Conservation (phyloP, 2,329 filamentous ascomycete species). For the Neospermospora avenae region DNA sequence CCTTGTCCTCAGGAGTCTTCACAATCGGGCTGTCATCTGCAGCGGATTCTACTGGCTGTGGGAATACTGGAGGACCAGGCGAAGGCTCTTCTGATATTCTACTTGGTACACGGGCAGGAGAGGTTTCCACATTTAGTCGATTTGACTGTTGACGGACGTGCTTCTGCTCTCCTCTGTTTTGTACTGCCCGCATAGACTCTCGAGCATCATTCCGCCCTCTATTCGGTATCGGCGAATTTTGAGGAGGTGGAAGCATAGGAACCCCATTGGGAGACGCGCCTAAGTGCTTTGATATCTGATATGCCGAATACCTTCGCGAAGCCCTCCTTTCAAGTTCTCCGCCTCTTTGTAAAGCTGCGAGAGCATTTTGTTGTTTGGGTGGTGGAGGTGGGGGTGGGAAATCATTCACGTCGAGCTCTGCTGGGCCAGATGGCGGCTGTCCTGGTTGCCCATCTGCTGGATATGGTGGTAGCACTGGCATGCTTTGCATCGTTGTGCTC, state of each 20-base stretch:
- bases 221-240: conserved; percentile 81
- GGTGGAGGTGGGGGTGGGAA: conserved; percentile 75
- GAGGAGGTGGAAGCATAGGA: conserved; percentile 79
- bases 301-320: conserved; percentile 89
- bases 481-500: conserved; percentile 72
- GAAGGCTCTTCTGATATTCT: conserved; percentile 56
- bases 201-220: conserved; percentile 72
- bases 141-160: conserved; percentile 42
- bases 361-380: conserved; percentile 83
- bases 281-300: conserved; percentile 93
- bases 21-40: conserved; percentile 32
- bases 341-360: conserved; percentile 86
- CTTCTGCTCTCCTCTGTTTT: conserved; percentile 53
- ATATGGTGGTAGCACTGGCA: conserved; percentile 71
- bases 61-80: conserved; percentile 29
- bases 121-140: conserved; percentile 53
- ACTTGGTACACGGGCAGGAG: conserved; percentile 57
- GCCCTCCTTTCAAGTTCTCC: conserved; percentile 90
- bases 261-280: conserved; percentile 78
- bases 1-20: conserved; percentile 64
- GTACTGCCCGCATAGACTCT: conserved; percentile 76
- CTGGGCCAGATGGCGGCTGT: conserved; percentile 41
- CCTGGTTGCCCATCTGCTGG: conserved; percentile 56
- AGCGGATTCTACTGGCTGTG: conserved; percentile 37
- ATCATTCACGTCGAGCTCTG: conserved; percentile 51